Evolutionary conservation across 1,284 basidiomycete species (phyloP).

Genomic region (Bondarzewia mesenterica): DNA sequence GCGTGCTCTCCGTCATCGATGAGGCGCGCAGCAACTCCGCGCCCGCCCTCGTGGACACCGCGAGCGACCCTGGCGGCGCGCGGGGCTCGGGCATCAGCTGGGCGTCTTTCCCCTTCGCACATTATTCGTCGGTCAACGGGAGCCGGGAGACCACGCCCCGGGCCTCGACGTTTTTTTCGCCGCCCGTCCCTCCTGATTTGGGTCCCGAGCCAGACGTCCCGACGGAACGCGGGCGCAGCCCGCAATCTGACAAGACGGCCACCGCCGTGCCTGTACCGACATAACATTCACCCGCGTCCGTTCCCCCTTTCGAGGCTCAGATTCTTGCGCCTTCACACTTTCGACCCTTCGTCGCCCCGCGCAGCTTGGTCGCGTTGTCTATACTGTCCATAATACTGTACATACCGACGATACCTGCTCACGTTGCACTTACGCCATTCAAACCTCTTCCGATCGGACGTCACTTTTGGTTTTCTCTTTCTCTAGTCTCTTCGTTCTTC

Average conservation of each 20-base stretch:
- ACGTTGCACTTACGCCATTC: too few species aligned
- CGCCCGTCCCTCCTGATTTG: constrained; percentile 21
- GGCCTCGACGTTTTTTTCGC: constrained; percentile 31
- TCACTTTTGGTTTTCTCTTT: background rate
- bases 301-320: background rate
- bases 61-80: background rate
- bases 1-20: constrained; percentile 55
- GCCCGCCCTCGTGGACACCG: background rate
- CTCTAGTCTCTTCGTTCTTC: background rate
- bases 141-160: constrained; percentile 40
- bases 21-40: constrained; percentile 32
- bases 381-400: too few species aligned
- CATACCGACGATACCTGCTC: too few species aligned
- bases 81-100: constrained; percentile 18
- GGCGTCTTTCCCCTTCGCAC: constrained; percentile 32
- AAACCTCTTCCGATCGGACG: too few species aligned
- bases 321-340: background rate
- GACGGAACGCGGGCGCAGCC: constrained; percentile 19
- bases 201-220: constrained; percentile 8
- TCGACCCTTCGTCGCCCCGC: too few species aligned
- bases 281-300: background rate
- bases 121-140: constrained; percentile 21
- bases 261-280: constrained; percentile 4
- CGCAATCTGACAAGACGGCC: constrained; percentile 21
- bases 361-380: too few species aligned